Evolutionary conservation across 108 stramenopile genomes (phyloP).

Genomic region (Bacterosira constricta): DNA sequence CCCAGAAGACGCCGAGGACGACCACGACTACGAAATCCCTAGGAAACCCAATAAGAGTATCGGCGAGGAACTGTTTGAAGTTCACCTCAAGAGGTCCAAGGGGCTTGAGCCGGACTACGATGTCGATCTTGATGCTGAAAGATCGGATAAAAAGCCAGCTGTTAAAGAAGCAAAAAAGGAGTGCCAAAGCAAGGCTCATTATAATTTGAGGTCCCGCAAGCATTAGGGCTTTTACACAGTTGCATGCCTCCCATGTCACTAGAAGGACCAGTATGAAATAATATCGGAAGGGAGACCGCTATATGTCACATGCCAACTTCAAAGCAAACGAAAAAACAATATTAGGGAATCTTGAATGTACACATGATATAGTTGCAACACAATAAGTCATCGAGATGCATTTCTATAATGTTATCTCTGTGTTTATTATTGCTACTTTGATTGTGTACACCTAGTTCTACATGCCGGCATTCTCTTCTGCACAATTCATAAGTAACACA

Average conservation of each 20-base stretch:
- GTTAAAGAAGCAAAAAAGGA: neutral
- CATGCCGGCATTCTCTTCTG: neutral
- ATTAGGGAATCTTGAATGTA: neutral
- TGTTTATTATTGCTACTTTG: neutral
- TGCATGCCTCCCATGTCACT: neutral
- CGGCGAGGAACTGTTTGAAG: slow-evolving; percentile 72
- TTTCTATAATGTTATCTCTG: neutral
- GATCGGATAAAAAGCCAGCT: neutral
- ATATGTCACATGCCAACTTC: neutral
- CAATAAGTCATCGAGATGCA: slow-evolving; percentile 12
- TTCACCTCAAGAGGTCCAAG: slow-evolving; percentile 67
- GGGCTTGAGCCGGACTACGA: slow-evolving; percentile 59
- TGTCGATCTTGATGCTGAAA: slow-evolving; percentile 8
- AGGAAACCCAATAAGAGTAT: slow-evolving; percentile 45
- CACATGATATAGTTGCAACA: slow-evolving; percentile 3
- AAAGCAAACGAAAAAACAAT: neutral
- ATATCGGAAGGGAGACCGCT: neutral
- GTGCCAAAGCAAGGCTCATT: slow-evolving; percentile 2
- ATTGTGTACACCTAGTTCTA: slow-evolving; percentile 1
- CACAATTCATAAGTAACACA: too few relatives aligned
- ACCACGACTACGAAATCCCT: slow-evolving; percentile 40
- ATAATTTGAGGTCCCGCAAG: slow-evolving; percentile 9
- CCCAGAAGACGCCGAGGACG: slow-evolving; percentile 58
- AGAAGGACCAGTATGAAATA: neutral
- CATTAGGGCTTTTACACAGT: neutral